Base-by-base conservation (phyloP, 139 green algal species). In the Tetradesmus lagerheimii region DNA sequence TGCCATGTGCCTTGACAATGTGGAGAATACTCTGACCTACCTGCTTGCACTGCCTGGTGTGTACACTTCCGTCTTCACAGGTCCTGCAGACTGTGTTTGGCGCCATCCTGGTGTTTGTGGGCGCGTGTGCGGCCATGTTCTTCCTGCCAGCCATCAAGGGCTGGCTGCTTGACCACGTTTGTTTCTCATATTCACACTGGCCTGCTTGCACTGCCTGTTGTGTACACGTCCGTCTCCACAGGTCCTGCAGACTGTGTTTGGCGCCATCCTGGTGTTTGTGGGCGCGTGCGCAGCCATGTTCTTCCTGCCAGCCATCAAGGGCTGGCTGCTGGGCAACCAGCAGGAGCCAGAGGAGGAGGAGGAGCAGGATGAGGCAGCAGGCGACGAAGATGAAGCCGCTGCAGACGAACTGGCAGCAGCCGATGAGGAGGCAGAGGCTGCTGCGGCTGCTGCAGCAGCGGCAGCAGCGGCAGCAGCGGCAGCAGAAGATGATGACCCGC, bases 301-400 rank as follows among this genome's bases (percentile, higher is more conserved):
- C 57, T 71, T n/a, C 57, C 57, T 71, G 57, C 57, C 57, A 71
- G 57, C 57, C 57, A 71, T 71, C 57, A 71, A 71, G 57, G 57
- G 57, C 23, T 71, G 57, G 57, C 57, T 71, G 57, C 57, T 71
- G 20, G 23, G 57, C 57, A 71, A n/a, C 57, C 57, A 71, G 57
- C 57, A 71, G 57, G 57, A 71, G 57, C 57, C 57, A 11, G 57
- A 71, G 20, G 57, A 71, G 14, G 57, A 71, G 20, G 57, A 71
- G 57, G 20, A 71, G 57, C 57, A 71, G 57, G 57, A 71, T 31
- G 57, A 86, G n/a, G 34, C 41, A 47, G 45, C 80, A 75, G 80
- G 43, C 25, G 47, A 74, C 31, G 45, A 45, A 1, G 76, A 34
- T 8, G 37, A 38, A 9, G 37, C 76, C 29, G 35, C 15, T 50